These are phyloP conservation scores for Endocladia muricata DNA, from an alignment of 31 red algal genomes.

Conservation along the genomic window DNA sequence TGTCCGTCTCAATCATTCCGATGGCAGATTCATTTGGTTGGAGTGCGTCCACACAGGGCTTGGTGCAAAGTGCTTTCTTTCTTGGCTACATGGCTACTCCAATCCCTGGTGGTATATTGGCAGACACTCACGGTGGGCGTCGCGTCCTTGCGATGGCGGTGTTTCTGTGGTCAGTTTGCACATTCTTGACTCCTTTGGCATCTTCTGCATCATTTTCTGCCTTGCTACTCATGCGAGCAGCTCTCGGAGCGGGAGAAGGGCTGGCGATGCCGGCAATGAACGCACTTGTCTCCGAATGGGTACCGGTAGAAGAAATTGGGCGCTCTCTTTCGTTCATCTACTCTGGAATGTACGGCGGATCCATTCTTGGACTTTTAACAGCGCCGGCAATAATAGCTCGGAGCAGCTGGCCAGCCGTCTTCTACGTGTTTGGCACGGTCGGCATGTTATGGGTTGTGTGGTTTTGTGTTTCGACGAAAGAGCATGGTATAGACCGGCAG, in stretches of 20 bases:
- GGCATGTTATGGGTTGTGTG: slow-evolving; percentile 62
- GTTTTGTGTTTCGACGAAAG: slow-evolving; percentile 5
- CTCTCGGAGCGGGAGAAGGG: slow-evolving; percentile 90
- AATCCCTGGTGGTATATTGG: slow-evolving; percentile 64
- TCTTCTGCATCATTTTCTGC: slow-evolving; percentile 41
- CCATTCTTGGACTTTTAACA: slow-evolving; percentile 74
- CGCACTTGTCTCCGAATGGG: slow-evolving; percentile 53
- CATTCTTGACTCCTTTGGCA: slow-evolving; percentile 64
- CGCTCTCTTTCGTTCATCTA: slow-evolving; percentile 86
- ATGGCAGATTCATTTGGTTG: slow-evolving; percentile 64
- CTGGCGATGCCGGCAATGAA: slow-evolving; percentile 98
- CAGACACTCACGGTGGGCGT: slow-evolving; percentile 68
- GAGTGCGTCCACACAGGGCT: slow-evolving; percentile 46
- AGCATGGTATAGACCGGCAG: not conserved
- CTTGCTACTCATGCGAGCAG: slow-evolving; percentile 66
- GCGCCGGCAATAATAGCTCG: slow-evolving; percentile 59
- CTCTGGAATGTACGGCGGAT: slow-evolving; percentile 93
- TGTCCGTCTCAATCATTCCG: slow-evolving; percentile 85
- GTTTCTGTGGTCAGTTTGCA: slow-evolving; percentile 82
- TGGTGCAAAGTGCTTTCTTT: slow-evolving; percentile 83
- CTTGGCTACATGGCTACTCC: slow-evolving; percentile 91
- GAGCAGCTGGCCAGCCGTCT: slow-evolving; percentile 60
- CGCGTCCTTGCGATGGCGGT: slow-evolving; percentile 73
- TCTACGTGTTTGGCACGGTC: slow-evolving; percentile 73
- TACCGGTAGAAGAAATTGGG: slow-evolving; percentile 49